These are phyloP conservation scores for Pseudogymnoascus sp. DNA, from an alignment of 2,329 filamentous ascomycete species.

Conservation along the genomic window DNA sequence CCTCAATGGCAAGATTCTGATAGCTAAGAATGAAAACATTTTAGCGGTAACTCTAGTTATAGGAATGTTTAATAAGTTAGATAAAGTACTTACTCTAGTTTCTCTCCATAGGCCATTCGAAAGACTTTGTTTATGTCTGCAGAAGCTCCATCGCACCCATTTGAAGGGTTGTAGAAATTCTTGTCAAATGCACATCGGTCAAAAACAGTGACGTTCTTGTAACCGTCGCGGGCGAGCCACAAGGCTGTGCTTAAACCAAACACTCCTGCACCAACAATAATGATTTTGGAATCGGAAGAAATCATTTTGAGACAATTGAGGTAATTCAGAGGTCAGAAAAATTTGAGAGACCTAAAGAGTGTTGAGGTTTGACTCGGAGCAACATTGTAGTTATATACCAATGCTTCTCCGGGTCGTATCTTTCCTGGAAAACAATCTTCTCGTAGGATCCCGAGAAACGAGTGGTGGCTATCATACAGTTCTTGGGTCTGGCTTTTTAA, in stretches of 20 bases:
- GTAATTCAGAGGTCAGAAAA: not conserved
- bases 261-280: conserved; percentile 36
- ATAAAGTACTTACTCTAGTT: conserved; percentile 9
- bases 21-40: conserved; percentile 10
- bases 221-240: conserved; percentile 37
- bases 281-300: conserved; percentile 22
- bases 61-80: not conserved
- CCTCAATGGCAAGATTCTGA: conserved; percentile 25
- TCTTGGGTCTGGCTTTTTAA: too few species aligned
- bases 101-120: conserved; percentile 33
- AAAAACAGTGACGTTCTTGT: conserved; percentile 39
- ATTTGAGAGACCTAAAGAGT: not conserved
- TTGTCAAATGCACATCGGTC: conserved; percentile 39
- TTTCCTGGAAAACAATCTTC: too few species aligned
- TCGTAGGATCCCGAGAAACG: too few species aligned
- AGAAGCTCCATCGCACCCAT: conserved; percentile 37
- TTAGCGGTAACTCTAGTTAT: not conserved
- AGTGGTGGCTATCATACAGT: too few species aligned
- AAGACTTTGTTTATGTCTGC: conserved; percentile 40
- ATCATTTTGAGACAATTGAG: conserved; percentile 7
- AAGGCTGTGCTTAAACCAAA: conserved; percentile 38
- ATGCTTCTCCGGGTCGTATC: not conserved
- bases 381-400: not conserved
- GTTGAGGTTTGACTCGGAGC: not conserved
- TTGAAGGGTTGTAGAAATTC: conserved; percentile 33